These are phyloP conservation scores for Elaeis guineensis DNA, from an alignment of 176 grass and related monocot species.

Conservation along the genomic window DNA sequence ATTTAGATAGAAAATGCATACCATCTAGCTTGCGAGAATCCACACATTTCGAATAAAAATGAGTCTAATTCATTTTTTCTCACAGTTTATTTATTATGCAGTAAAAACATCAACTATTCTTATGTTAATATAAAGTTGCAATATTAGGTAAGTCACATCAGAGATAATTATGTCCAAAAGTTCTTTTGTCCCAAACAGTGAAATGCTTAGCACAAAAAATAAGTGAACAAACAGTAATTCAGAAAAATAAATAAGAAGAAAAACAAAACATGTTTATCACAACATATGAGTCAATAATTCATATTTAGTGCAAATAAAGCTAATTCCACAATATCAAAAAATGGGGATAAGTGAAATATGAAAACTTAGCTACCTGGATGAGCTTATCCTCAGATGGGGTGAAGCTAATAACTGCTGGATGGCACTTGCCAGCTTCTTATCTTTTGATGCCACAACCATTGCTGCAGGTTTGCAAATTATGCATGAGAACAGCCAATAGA, in stretches of 20 bases:
- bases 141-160: too few species aligned
- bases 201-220: not conserved
- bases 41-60: too few species aligned
- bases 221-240: not conserved
- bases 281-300: not conserved
- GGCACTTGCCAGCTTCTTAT: constrained; percentile 67
- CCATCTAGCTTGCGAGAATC: too few species aligned
- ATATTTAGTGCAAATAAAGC: not conserved
- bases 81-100: too few species aligned
- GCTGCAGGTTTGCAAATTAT: constrained; percentile 37
- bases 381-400: constrained; percentile 80
- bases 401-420: constrained; percentile 80
- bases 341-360: constrained; percentile 6
- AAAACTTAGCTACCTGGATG: constrained; percentile 53
- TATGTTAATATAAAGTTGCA: too few species aligned
- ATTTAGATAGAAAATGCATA: too few species aligned
- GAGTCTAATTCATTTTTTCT: too few species aligned
- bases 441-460: constrained; percentile 95
- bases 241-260: too few species aligned
- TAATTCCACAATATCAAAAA: not conserved
- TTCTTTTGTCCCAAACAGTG: too few species aligned
- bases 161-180: too few species aligned
- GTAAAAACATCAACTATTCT: too few species aligned
- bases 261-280: too few species aligned
- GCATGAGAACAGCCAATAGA: constrained; percentile 9